Conservation (phyloP, 768 basidiomycete genomes). For the Gloeophyllum trabeum region DNA sequence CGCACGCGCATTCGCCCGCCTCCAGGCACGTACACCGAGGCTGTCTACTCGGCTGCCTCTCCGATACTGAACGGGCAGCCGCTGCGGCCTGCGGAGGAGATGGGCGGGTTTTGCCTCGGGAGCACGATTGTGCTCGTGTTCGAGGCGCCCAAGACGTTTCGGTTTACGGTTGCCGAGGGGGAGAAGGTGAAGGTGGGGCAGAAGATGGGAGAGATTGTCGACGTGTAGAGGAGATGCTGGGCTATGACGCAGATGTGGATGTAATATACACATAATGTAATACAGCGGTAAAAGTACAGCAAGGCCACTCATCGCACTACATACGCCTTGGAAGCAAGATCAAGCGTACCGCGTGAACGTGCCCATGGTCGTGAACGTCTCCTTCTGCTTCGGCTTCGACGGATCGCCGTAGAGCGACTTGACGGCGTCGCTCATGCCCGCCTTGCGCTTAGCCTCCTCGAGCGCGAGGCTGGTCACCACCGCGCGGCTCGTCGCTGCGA, state of each 20-base stretch:
- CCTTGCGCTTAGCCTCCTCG: slow-evolving; percentile 79
- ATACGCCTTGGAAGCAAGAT: background rate
- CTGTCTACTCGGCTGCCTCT: slow-evolving; percentile 80
- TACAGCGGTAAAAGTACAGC: too few species aligned
- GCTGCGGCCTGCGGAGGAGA: slow-evolving; percentile 79
- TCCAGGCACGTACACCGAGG: slow-evolving; percentile 84
- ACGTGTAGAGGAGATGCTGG: slow-evolving; percentile 12
- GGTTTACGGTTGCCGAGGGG: slow-evolving; percentile 65
- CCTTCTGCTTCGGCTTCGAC: slow-evolving; percentile 48
- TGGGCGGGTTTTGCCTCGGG: slow-evolving; percentile 94
- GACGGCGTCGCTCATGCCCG: slow-evolving; percentile 77
- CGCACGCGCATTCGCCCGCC: slow-evolving; percentile 53
- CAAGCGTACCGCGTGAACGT: slow-evolving; percentile 61
- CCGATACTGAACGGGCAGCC: slow-evolving; percentile 82
- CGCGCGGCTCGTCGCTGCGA: slow-evolving; percentile 49
- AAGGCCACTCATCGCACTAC: too few species aligned
- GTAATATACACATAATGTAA: too few species aligned
- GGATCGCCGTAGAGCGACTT: slow-evolving; percentile 66
- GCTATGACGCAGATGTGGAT: too few species aligned
- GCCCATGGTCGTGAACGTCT: slow-evolving; percentile 86
- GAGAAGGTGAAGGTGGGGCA: slow-evolving; percentile 86
- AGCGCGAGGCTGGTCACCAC: slow-evolving; percentile 62
- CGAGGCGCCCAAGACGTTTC: slow-evolving; percentile 81
- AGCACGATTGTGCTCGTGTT: slow-evolving; percentile 96
- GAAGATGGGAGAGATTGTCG: slow-evolving; percentile 49